These are phyloP conservation scores for Aspergillus fischeri DNA, from an alignment of 2,329 filamentous ascomycete genomes.

Conservation along the genomic window DNA sequence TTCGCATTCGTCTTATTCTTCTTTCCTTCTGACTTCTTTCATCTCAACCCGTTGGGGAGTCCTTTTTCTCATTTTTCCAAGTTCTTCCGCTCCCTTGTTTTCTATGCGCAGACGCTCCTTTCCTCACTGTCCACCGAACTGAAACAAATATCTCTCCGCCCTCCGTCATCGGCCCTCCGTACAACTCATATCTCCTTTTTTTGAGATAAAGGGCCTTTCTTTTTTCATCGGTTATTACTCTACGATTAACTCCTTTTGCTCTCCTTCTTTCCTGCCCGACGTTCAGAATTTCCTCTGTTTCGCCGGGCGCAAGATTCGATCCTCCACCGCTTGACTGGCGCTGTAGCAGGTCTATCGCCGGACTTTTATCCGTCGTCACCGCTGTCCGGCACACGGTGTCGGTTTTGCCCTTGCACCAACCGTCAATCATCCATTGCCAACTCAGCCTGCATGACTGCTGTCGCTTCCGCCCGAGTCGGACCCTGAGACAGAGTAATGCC, in stretches of 20 bases:
- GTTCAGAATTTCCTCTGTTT: conserved; percentile 8
- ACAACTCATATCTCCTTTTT: not conserved
- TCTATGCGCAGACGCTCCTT: conserved; percentile 11
- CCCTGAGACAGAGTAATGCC: conserved; percentile 28
- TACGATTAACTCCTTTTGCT: not conserved
- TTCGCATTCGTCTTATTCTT: conserved; percentile 9
- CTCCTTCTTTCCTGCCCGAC: conserved; percentile 1
- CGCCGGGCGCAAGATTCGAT: conserved; percentile 7
- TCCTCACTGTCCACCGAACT: conserved; percentile 2
- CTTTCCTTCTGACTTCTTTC: not conserved
- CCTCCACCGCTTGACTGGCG: conserved; percentile 22
- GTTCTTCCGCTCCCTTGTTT: conserved; percentile 9
- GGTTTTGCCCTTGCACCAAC: not conserved
- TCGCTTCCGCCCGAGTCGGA: conserved; percentile 13
- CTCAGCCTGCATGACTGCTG: conserved; percentile 12
- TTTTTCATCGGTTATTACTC: not conserved
- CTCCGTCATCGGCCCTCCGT: conserved; percentile 1
- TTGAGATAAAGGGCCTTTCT: not conserved
- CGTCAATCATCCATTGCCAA: conserved; percentile 4
- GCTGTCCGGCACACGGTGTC: conserved; percentile 27
- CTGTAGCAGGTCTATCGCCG: conserved; percentile 30
- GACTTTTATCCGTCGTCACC: conserved; percentile 12
- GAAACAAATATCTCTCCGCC: conserved; percentile 1
- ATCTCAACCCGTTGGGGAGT: not conserved
- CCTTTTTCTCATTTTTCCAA: conserved; percentile 4